phyloP scores from a whole-genome alignment of 371 early-diverging fungal species.

The Zopfochytrium polystomum region DNA sequence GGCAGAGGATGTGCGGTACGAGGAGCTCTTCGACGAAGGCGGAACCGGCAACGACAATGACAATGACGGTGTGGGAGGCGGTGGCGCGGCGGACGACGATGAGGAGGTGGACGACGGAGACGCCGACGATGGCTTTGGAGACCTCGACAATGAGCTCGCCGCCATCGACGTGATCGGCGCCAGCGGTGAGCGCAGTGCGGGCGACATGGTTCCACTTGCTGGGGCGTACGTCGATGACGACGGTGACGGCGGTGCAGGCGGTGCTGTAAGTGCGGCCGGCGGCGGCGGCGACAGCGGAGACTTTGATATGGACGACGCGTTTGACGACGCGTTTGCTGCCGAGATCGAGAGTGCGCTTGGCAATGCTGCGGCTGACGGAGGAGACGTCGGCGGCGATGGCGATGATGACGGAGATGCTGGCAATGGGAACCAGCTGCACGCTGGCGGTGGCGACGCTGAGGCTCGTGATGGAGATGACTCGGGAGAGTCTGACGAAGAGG shows the following conservation, averaged over 20 bases:
- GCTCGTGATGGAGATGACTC: constrained; percentile 27
- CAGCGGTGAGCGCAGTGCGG: constrained; percentile 14
- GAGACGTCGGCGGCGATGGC: constrained; percentile 10
- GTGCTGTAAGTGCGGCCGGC: neutral
- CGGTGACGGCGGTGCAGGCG: constrained; percentile 17
- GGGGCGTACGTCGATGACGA: constrained; percentile 35
- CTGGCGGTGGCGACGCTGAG: constrained; percentile 6
- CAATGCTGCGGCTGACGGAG: constrained; percentile 1
- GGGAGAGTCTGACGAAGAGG: constrained; percentile 25
- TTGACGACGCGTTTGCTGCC: constrained; percentile 20
- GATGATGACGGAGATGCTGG: constrained; percentile 16
- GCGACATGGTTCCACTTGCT: constrained; percentile 41
- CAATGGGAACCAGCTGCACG: neutral
- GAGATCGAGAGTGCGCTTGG: constrained; percentile 21
- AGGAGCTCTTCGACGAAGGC: constrained; percentile 10
- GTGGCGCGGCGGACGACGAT: too few species aligned
- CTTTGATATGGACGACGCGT: constrained; percentile 25
- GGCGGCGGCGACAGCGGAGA: constrained; percentile 30
- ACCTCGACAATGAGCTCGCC: constrained; percentile 18
- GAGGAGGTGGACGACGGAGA: constrained; percentile 24
- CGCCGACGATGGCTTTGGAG: constrained; percentile 26
- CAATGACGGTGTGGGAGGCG: constrained; percentile 4
- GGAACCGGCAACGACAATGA: constrained; percentile 14
- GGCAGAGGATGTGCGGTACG: constrained; percentile 73
- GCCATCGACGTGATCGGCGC: constrained; percentile 23